Percentiles rank a stretch among this genome's conserved stretches.
Evolutionary conservation across 176 grass and related monocot genomes (phyloP).

Genomic region (Metroxylon sagu): DNA sequence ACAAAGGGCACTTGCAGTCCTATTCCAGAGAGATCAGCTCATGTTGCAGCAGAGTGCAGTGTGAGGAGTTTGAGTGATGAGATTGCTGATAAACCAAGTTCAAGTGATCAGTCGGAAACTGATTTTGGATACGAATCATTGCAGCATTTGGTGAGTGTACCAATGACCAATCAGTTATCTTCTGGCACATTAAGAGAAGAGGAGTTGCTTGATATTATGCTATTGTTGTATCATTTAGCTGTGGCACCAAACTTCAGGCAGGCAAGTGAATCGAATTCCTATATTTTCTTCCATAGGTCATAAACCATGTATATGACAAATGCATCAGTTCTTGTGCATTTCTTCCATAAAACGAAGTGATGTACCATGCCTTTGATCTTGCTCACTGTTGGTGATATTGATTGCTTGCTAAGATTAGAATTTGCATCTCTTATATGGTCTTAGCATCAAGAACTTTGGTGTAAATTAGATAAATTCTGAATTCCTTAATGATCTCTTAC

Average conservation of each 20-base stretch:
- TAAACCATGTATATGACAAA: too few species aligned
- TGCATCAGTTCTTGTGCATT: neutral
- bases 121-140: conserved; percentile 52
- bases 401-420: too few species aligned
- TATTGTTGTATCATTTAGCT: conserved; percentile 73
- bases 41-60: conserved; percentile 48
- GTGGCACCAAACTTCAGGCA: conserved; percentile 73
- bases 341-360: too few species aligned
- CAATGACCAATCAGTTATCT: conserved; percentile 31
- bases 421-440: too few species aligned
- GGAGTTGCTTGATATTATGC: conserved; percentile 73
- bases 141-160: conserved; percentile 30
- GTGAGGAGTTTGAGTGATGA: conserved; percentile 56
- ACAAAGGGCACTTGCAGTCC: conserved; percentile 50
- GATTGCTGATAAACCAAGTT: conserved; percentile 55
- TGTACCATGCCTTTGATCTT: too few species aligned
- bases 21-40: conserved; percentile 38
- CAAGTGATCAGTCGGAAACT: conserved; percentile 47
- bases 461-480: too few species aligned
- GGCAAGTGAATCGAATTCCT: conserved; percentile 38
- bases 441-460: too few species aligned
- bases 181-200: conserved; percentile 57
- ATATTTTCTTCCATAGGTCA: conserved; percentile 3
- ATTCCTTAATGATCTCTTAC: too few species aligned
- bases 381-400: too few species aligned